Conservation (phyloP, 176 grass and related monocot genomes). For the Eragrostis nindensis region DNA sequence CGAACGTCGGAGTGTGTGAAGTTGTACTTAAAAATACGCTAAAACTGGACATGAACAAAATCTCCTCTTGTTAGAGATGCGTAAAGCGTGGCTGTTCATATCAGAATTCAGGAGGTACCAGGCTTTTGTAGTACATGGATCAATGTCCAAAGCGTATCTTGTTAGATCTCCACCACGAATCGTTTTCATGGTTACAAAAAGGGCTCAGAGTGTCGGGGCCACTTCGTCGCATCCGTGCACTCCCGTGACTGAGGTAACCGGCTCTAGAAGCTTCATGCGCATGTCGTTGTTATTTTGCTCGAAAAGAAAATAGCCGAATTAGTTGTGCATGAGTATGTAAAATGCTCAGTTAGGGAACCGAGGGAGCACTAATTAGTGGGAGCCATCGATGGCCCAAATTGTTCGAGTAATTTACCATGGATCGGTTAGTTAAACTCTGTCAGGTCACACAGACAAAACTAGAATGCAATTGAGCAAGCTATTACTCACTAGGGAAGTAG, state of each 20-base stretch:
- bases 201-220: conserved; percentile 2
- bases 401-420: no score
- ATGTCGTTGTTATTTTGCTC: neutral
- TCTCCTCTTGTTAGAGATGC: neutral
- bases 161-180: conserved; percentile 17
- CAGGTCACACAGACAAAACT: no score
- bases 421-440: no score
- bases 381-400: no score
- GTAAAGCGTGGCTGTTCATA: neutral
- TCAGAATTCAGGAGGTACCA: conserved; percentile 8
- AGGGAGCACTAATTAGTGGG: no score
- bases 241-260: conserved; percentile 30
- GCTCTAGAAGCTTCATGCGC: conserved; percentile 36
- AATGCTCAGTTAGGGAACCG: neutral
- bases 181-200: conserved; percentile 35
- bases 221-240: neutral
- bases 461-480: no score
- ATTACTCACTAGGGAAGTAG: no score
- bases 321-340: neutral
- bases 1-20: neutral
- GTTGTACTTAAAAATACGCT: neutral
- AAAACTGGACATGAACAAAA: neutral
- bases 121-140: neutral
- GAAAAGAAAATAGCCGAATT: neutral
- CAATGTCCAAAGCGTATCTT: conserved; percentile 26